Base-by-base conservation (phyloP, 768 basidiomycete species). In the Tremella fuciformis region DNA sequence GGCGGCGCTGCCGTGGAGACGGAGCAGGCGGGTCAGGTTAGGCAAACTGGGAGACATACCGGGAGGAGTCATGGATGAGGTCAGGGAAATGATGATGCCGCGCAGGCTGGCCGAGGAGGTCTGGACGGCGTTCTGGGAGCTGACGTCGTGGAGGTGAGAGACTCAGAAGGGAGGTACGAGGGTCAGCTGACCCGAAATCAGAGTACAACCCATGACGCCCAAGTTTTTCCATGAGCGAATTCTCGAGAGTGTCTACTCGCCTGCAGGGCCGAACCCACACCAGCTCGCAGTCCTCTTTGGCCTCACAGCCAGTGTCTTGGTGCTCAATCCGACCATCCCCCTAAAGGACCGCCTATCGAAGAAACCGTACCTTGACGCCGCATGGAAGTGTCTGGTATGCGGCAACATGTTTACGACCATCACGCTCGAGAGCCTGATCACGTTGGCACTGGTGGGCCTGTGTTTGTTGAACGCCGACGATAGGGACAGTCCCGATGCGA, bases 181-280 rank as follows among this genome's bases (percentile, higher is more conserved):
- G 15, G 4, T 8, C 3, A 34, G 18, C 51, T 53, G n/a, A 53
- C 26, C 37, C 2, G 29, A 6, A 11, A 11, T 4, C 13, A 55
- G 53, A 55, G 21, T 34, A 15, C 53, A 55, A 42, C 53, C 53
- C 39, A 55, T 55, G 40, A 55, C 53, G 19, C 53, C 39, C 18
- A n/a, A 13, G 9, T 55, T 19, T 39, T 55, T 55, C 40, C 25
- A 42, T 19, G 53, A 55, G 13, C 19, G 18, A 19, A 55, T 55
- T 39, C 40, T 55, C 11, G 19, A 38, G 25, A 55, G 13, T 21
- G 29, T 55, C 13, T 55, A 42, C 24, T 21, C 18, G n/a, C 53
- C 53, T 7, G 38, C 40, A 44, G 53, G 53, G 6, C 34, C 53
- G 13, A 38, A 55, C 25, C 39, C 53, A 6, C 53, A 55, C 40